These are phyloP conservation scores for Parsonsia alboflavescens DNA, from an alignment of 257 asterid species.

Conservation along the genomic window DNA sequence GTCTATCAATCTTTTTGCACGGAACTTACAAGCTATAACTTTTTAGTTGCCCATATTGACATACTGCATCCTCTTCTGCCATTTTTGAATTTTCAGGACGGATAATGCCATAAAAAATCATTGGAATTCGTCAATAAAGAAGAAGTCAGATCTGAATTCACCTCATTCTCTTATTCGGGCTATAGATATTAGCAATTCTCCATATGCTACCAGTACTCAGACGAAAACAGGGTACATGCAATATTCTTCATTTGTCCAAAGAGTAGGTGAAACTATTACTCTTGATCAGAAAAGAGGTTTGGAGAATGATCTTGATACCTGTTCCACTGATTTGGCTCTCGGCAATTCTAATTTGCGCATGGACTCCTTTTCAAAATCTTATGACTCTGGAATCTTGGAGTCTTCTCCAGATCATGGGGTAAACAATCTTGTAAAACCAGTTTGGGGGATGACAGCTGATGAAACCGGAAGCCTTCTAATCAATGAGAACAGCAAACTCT, in stretches of 20 bases:
- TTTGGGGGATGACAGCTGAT: constrained; percentile 25
- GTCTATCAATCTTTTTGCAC: neutral
- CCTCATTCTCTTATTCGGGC: constrained; percentile 30
- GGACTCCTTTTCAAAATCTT: constrained; percentile 25
- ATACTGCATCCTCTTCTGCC: constrained; percentile 2
- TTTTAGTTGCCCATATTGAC: neutral
- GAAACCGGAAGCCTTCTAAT: constrained; percentile 15
- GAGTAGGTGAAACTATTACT: constrained; percentile 14
- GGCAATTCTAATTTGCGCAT: constrained; percentile 24
- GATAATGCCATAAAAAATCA: constrained; percentile 80
- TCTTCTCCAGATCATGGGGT: constrained; percentile 24
- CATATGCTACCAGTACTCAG: constrained; percentile 16
- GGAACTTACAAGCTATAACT: neutral
- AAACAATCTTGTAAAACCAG: constrained; percentile 20
- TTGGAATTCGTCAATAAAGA: constrained; percentile 68
- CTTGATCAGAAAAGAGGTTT: constrained; percentile 19
- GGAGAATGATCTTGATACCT: constrained; percentile 24
- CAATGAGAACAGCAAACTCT: constrained; percentile 18
- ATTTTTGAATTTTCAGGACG: constrained; percentile 39
- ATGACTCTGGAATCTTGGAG: constrained; percentile 16
- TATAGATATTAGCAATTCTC: constrained; percentile 22
- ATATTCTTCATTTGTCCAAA: constrained; percentile 14
- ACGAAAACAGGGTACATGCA: constrained; percentile 25
- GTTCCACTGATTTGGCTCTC: constrained; percentile 39
- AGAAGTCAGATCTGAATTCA: constrained; percentile 42